Conservation (phyloP, 176 grass and related monocot genomes). For the Panicum miliaceum region DNA sequence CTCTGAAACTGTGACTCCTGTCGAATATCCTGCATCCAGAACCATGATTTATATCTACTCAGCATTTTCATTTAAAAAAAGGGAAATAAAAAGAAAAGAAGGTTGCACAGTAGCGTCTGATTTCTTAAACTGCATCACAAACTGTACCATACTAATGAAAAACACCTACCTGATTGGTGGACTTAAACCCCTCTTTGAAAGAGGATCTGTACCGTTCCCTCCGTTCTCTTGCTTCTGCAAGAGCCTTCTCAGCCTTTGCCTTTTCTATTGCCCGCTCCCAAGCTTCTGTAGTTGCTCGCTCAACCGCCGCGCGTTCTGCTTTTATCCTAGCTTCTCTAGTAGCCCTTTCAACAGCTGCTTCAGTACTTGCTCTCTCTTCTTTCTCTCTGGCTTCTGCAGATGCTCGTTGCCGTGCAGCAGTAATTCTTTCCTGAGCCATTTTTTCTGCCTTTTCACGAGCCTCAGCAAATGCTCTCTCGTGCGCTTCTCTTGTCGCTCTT, state of each 20-base stretch:
- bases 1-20: slow-evolving; percentile 69
- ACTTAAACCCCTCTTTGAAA: slow-evolving; percentile 58
- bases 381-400: slow-evolving; percentile 69
- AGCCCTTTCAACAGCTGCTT: slow-evolving; percentile 51
- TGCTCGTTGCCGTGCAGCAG: slow-evolving; percentile 72
- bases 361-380: slow-evolving; percentile 61
- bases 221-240: slow-evolving; percentile 67
- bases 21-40: slow-evolving; percentile 55
- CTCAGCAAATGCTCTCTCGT: slow-evolving; percentile 69
- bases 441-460: slow-evolving; percentile 78
- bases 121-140: slow-evolving; percentile 19
- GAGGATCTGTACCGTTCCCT: slow-evolving; percentile 64
- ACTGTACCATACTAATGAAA: background rate
- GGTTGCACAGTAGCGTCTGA: background rate
- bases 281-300: slow-evolving; percentile 88
- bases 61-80: background rate
- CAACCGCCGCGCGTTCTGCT: slow-evolving; percentile 85
- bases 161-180: slow-evolving; percentile 52
- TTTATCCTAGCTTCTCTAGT: slow-evolving; percentile 73
- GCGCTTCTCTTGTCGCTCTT: slow-evolving; percentile 79
- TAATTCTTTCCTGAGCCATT: slow-evolving; percentile 72
- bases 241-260: slow-evolving; percentile 78
- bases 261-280: slow-evolving; percentile 84
- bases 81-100: background rate
- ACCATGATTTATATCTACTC: slow-evolving; percentile 18